Evolutionary conservation across 306 rosid genomes (phyloP), one percentile per base, ranked within the genome.

Genomic region (Casuarina equisetifolia): DNA sequence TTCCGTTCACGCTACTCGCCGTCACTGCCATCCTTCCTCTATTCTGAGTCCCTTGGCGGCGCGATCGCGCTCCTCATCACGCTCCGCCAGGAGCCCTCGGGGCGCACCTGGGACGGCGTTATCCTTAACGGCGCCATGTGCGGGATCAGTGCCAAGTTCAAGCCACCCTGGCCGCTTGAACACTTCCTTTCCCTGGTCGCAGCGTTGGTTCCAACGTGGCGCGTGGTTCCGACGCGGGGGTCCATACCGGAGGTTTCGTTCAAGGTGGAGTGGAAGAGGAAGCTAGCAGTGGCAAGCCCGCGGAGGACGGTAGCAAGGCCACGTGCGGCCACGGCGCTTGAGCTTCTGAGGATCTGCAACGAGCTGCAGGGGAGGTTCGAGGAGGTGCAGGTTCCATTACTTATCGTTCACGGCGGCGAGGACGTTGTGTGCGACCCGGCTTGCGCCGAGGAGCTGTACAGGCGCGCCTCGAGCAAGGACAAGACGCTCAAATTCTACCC

Each of bases 111-210:
- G 96, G 81, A 85, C 73, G 97, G 99, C 3, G 44, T 88, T 12
- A 74, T 95, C 46, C 94, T 95, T 74, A 95, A 92, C 82, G 99
- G 99, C 13, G 97, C 99, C 17, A 91, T 95, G 99, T 92, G 97
- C 81, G 99, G 97, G 2, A 86, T 95, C 80, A 95, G 99, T 82
- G 84, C 85, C 43, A 92, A 92, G 86, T 85, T 95, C 94, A 95
- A 92, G 74, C 99, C 99, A 15, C 97, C 96, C 42, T 95, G 99
- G 99, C 97, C 99, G 6, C 76, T 95, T 15, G 99, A 92, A 79
- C 97, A 92, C 80, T 83, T 95, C 5, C 91, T 95, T 1, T 91
- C 89, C 19, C 9, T 89, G 4, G 96, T 74, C 0, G 99, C 96
- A 0, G 89, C 94, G 13, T 32, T 95, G 1, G 53, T 88, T 0